Conservation (phyloP, 192 early-diverging fungal genomes). For the Backusella morwellensis region DNA sequence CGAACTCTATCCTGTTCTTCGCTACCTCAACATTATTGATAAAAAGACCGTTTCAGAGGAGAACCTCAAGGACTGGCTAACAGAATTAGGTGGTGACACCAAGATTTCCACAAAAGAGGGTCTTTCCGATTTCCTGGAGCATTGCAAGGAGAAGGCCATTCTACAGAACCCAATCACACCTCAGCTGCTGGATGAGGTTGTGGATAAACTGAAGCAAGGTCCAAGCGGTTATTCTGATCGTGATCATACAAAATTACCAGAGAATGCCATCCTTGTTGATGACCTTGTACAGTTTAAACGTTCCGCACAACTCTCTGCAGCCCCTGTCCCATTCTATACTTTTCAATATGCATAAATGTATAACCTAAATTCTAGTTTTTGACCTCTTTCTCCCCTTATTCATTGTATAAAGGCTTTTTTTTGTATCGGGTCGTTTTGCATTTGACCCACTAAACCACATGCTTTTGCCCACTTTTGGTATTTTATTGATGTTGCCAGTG, state of each 20-base stretch:
- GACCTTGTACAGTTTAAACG: conserved; percentile 52
- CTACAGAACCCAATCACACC: not conserved
- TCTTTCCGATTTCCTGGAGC: not conserved
- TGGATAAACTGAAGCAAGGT: not conserved
- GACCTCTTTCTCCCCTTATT: not conserved
- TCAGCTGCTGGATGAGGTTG: not conserved
- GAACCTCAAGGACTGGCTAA: not conserved
- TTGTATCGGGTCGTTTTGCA: too few relatives aligned
- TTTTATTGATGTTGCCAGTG: too few relatives aligned
- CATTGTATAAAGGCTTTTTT: too few relatives aligned
- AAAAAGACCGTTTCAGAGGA: not conserved
- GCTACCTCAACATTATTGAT: not conserved
- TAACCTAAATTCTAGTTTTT: not conserved
- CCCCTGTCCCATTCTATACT: conserved; percentile 36
- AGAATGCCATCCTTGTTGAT: conserved; percentile 36
- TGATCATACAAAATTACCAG: conserved; percentile 35
- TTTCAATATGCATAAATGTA: conserved; percentile 5
- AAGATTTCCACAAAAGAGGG: not conserved
- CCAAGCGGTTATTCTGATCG: conserved; percentile 9
- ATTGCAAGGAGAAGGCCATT: not conserved
- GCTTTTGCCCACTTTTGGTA: too few relatives aligned
- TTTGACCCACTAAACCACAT: too few relatives aligned
- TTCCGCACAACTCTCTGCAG: conserved; percentile 41
- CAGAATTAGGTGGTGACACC: not conserved
- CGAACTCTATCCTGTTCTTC: not conserved